Evolutionary conservation across 805 yeast genomes (phyloP).

Genomic region (Candida quercuum): DNA sequence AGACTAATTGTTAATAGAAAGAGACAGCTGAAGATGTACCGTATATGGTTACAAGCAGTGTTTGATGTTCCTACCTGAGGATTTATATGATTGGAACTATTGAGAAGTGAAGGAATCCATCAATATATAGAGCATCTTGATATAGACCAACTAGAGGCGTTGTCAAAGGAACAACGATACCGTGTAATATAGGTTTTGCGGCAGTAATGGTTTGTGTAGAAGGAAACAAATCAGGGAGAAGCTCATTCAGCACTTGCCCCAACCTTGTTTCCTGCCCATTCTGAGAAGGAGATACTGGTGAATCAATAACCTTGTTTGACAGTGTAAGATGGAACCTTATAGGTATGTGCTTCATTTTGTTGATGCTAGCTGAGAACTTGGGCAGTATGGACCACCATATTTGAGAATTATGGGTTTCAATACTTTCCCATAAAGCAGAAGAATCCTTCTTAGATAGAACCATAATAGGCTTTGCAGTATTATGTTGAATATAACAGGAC

Average conservation of each 20-base stretch:
- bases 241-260: conserved; percentile 33
- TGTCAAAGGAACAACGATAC: conserved; percentile 42
- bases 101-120: conserved; percentile 60
- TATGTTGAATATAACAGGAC: conserved; percentile 67
- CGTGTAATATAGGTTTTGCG: conserved; percentile 48
- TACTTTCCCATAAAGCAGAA: conserved; percentile 48
- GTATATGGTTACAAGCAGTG: conserved; percentile 95
- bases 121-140: conserved; percentile 42
- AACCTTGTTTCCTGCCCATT: conserved; percentile 23
- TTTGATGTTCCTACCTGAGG: conserved; percentile 40
- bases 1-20: conserved; percentile 88
- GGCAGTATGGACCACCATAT: conserved; percentile 19
- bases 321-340: conserved; percentile 41
- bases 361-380: conserved; percentile 12
- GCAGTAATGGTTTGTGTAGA: conserved; percentile 29
- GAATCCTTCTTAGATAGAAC: conserved; percentile 60
- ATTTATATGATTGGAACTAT: conserved; percentile 30
- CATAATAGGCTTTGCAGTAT: conserved; percentile 81
- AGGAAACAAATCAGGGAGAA: conserved; percentile 44
- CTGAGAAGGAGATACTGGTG: conserved; percentile 20
- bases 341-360: conserved; percentile 38
- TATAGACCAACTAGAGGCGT: conserved; percentile 43
- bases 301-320: conserved; percentile 30
- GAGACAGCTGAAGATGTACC: conserved; percentile 88
- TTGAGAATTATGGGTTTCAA: conserved; percentile 30